Conservation (phyloP, 202 grass and related monocot genomes). For the Hordeum pubiflorum region DNA sequence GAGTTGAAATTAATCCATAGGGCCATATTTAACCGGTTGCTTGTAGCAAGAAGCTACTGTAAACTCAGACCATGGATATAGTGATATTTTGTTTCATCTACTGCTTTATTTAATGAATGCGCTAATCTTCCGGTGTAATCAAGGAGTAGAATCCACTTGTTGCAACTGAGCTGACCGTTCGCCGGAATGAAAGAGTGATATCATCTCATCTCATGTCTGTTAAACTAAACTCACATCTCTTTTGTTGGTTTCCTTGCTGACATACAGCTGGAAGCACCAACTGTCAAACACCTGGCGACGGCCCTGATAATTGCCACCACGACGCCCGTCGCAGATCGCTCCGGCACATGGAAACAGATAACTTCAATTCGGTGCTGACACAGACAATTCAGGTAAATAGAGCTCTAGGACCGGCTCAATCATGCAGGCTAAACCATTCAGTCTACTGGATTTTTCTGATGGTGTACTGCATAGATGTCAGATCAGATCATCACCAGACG, state of each 20-base stretch:
- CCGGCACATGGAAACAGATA: constrained; percentile 5
- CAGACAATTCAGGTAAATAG: neutral
- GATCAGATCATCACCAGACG: neutral
- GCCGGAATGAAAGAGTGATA: neutral
- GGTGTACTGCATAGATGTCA: neutral
- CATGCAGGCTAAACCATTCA: neutral
- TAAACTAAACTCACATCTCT: neutral
- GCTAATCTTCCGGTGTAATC: no score
- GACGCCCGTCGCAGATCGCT: neutral
- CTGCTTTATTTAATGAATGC: neutral
- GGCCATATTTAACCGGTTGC: neutral
- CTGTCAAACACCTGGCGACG: neutral
- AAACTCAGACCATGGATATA: neutral
- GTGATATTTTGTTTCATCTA: neutral
- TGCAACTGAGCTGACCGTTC: neutral
- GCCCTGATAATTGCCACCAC: neutral
- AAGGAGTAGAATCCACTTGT: neutral
- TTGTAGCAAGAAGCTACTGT: neutral
- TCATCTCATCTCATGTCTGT: neutral
- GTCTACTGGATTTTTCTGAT: neutral
- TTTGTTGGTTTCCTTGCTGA: neutral
- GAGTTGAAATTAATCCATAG: neutral
- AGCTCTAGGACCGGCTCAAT: constrained; percentile 13
- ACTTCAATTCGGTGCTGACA: neutral
- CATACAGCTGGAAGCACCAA: constrained; percentile 12